Evolutionary conservation across 1,284 basidiomycete species (phyloP).

Genomic region (Butyriboletus appendiculatus): DNA sequence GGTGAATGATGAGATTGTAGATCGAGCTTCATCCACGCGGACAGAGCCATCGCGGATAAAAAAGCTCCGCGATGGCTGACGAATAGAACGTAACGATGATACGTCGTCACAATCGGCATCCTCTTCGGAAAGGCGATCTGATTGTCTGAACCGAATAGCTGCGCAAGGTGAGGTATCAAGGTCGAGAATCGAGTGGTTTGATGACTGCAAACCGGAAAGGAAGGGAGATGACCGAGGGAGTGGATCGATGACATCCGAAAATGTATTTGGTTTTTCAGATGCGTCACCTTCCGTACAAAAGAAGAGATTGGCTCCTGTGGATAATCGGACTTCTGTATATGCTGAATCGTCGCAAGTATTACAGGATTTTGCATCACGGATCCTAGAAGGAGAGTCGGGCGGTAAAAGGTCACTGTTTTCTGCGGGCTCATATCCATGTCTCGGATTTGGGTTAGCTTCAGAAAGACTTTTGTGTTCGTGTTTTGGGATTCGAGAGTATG

Average conservation of each 20-base stretch:
- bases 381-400: neutral
- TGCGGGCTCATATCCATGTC: neutral
- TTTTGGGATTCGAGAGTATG: neutral
- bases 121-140: neutral
- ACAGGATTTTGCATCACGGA: neutral
- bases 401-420: neutral
- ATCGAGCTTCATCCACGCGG: neutral
- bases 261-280: neutral
- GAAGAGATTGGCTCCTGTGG: neutral
- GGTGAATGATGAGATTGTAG: neutral
- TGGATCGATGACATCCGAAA: neutral
- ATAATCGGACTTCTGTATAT: neutral
- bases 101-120: neutral
- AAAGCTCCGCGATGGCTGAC: neutral
- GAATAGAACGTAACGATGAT: neutral
- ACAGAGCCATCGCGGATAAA: neutral
- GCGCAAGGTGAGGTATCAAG: constrained; percentile 27
- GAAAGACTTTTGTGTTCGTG: neutral
- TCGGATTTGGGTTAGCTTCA: neutral
- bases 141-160: neutral
- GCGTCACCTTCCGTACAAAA: neutral
- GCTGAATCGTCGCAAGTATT: constrained; percentile 3
- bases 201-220: constrained; percentile 11
- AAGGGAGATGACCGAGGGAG: constrained; percentile 26
- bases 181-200: constrained; percentile 20